Base-by-base conservation (phyloP, 2,329 filamentous ascomycete species). In the Sphaerulina musiva region DNA sequence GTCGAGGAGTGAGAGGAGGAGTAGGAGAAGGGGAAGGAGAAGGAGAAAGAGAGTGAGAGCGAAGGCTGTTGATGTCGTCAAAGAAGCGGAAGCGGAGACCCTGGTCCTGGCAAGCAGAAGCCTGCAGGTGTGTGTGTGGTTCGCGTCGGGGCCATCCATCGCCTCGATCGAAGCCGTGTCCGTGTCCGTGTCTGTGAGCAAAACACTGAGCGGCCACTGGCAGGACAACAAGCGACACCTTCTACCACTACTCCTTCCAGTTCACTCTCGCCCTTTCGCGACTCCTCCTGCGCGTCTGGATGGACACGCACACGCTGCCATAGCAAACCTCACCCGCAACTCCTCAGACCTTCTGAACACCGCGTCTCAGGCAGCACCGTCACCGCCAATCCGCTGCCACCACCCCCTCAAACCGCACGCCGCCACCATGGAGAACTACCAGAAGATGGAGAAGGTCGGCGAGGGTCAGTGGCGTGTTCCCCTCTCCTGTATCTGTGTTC, bases 391-490 rank as follows among this genome's bases (percentile, higher is more conserved):
- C 40, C 20, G 20, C 20, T 20, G 40, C 40, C 40, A 42, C 40
- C 40, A 23, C 8, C 40, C 29, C 17, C 17, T 29, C 40, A 17
- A 40, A 40, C 38, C 1, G 14, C 40, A 17, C 40, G 8, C 40
- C 12, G 9, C 10, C 40, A 29, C 8, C 42, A 61, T 59, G 56
- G 59, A 61, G 52, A 58, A 95, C 75, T 95, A 95, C 73, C 88
- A 95, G 75, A 95, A 95, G 77, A 81, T 95, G 68, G 90, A 95
- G 77, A 95, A 95, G 79, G 90, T 95, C 68, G 90, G 90, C 73
- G 90, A 95, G 82, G 90, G 90, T 93, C 76, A 66, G 80, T 71
- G 31, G 32, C 26, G 20, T 20, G 20, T 48, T 8, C 26, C 26
- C 26, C 26, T 29, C 4, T 29, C 26, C 26, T 29, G 26, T 4